Percentiles rank a stretch among this genome's conserved stretches.
These are phyloP conservation scores for Gaillardinia entomophila DNA, from an alignment of 805 yeast genomes.

Conservation along the genomic window DNA sequence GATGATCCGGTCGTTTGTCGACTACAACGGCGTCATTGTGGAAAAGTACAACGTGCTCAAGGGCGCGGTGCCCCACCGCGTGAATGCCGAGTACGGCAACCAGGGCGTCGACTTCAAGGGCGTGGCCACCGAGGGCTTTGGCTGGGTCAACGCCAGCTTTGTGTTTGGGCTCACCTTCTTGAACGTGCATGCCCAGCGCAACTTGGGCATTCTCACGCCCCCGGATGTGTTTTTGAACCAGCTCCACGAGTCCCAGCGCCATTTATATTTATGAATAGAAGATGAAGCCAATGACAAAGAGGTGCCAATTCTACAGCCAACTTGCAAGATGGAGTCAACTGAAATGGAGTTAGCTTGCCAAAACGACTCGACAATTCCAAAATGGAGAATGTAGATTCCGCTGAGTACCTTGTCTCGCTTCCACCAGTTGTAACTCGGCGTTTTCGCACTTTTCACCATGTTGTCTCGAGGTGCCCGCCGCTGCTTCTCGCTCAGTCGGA, in stretches of 20 bases:
- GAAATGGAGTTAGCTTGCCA: too few species aligned
- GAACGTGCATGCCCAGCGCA: conserved; percentile 62
- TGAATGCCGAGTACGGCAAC: conserved; percentile 94
- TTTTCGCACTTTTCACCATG: too few species aligned
- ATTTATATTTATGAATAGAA: too few species aligned
- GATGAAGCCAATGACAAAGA: too few species aligned
- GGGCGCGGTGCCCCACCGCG: conserved; percentile 80
- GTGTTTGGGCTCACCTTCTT: conserved; percentile 64
- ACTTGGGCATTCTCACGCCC: conserved; percentile 73
- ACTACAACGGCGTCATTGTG: conserved; percentile 89
- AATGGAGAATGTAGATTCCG: too few species aligned
- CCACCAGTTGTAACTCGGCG: too few species aligned
- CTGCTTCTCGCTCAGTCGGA: too few species aligned
- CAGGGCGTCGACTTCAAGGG: conserved; percentile 92
- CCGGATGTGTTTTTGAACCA: conserved; percentile 57
- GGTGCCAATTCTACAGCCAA: too few species aligned
- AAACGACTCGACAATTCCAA: too few species aligned
- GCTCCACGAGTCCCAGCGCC: conserved; percentile 37
- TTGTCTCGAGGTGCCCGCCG: too few species aligned
- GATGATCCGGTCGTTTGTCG: conserved; percentile 87
- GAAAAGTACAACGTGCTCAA: conserved; percentile 91
- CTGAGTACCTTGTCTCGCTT: too few species aligned
- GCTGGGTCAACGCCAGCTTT: conserved; percentile 94
- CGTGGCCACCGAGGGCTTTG: conserved; percentile 93
- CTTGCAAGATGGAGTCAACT: too few species aligned